Percentiles rank a stretch among this genome's conserved stretches.
phyloP scores from a whole-genome alignment of 345 rosid species.

The Gossypium bickii region DNA sequence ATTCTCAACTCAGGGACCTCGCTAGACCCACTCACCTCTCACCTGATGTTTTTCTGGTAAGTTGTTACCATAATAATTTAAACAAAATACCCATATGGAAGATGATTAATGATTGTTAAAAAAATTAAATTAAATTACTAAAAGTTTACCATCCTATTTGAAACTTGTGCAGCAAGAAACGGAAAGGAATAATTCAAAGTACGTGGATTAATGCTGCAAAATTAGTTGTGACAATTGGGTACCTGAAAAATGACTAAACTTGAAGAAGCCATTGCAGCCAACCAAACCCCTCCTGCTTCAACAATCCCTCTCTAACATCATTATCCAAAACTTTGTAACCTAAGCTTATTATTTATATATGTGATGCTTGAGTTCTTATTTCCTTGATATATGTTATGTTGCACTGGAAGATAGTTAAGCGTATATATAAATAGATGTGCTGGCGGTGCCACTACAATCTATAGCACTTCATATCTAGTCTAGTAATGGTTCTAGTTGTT shows the following conservation, averaged over 20 bases:
- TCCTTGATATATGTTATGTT: not conserved
- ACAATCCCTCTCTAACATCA: not conserved
- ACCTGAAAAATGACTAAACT: not conserved
- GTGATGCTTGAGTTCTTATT: not conserved
- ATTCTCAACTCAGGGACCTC: conserved; percentile 42
- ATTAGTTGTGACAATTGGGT: not conserved
- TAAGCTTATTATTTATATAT: not conserved
- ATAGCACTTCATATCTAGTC: too few species aligned
- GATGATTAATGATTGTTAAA: too few species aligned
- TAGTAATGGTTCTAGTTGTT: too few species aligned
- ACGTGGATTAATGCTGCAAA: not conserved
- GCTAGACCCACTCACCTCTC: conserved; percentile 12
- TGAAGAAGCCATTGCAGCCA: not conserved
- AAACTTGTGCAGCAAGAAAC: conserved; percentile 1
- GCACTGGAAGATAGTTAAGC: too few species aligned
- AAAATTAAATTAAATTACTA: too few species aligned
- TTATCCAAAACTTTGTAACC: not conserved
- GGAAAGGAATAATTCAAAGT: not conserved
- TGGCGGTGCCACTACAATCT: too few species aligned
- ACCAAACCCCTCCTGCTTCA: not conserved
- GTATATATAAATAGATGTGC: too few species aligned
- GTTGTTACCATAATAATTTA: not conserved
- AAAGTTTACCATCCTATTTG: not conserved
- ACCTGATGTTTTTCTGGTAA: conserved; percentile 19
- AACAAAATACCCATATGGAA: not conserved